Conservation (phyloP, 352 stramenopile genomes). For the Pythium rishiriense region DNA sequence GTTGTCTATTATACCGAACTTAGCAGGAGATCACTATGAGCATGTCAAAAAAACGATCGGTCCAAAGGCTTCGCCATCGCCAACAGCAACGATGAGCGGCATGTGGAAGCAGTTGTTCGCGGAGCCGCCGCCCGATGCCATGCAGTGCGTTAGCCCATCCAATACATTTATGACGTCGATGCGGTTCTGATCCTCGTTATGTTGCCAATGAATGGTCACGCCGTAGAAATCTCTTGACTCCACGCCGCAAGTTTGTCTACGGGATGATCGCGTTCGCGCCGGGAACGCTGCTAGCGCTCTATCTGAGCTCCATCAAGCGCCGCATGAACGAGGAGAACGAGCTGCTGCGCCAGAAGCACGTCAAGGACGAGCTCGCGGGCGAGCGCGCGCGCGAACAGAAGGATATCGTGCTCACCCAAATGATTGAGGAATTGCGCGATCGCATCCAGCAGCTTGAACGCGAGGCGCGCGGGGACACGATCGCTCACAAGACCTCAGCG, state of each 20-base stretch:
- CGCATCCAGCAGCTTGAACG: slow-evolving; percentile 56
- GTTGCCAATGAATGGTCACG: not conserved
- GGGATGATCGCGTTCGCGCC: slow-evolving; percentile 67
- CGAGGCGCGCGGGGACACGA: slow-evolving; percentile 27
- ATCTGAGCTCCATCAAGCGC: slow-evolving; percentile 68
- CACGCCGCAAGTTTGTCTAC: slow-evolving; percentile 65
- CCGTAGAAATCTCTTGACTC: slow-evolving; percentile 60
- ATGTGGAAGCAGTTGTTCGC: slow-evolving; percentile 79
- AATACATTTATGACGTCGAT: not conserved
- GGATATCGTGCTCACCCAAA: slow-evolving; percentile 44
- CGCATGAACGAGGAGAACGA: slow-evolving; percentile 75
- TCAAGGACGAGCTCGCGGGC: slow-evolving; percentile 37
- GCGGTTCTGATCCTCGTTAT: not conserved
- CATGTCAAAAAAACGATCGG: not conserved
- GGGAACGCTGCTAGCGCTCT: slow-evolving; percentile 63
- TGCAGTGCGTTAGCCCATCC: slow-evolving; percentile 47
- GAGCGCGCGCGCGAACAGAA: slow-evolving; percentile 51
- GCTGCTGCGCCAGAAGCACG: slow-evolving; percentile 30
- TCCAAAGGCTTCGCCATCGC: not conserved
- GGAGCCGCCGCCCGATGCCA: slow-evolving; percentile 58
- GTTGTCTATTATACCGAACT: slow-evolving; percentile 8
- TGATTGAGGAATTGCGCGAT: slow-evolving; percentile 64
- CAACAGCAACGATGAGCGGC: slow-evolving; percentile 6
- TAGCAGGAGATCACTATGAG: not conserved
- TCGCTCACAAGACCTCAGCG: slow-evolving; percentile 6